Base-by-base conservation (phyloP, 352 stramenopile genomes). In the Pythium myriotylum region DNA sequence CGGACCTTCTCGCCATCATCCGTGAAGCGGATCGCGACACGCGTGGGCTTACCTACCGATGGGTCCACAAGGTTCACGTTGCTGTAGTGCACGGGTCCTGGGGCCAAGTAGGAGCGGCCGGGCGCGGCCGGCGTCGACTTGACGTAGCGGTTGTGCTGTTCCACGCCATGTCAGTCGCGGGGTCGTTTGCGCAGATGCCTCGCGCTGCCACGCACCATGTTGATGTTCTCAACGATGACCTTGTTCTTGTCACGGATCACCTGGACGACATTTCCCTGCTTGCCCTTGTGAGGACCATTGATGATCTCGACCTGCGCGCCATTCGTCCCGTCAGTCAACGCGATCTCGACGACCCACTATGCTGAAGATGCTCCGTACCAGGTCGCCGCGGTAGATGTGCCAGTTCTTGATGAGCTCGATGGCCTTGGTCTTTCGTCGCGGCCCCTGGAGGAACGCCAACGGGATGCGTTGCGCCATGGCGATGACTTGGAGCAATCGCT, bases 1-100 rank as follows among this genome's bases (percentile, higher is more conserved):
- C 96, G 86, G 43, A 98, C 89, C 77, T 98, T 98, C 27, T 95
- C 94, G 27, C 94, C 95, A 42, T 98, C 87, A 22, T 98, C 90
- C 46, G 95, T 86, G 65, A 88, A 96, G 62, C 86, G 82, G 54
- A 92, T 90, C 41, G 76, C 78, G 22, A 95, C 59, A 19, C 85
- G 75, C 64, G 86, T 94, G 42, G 84, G 80, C 58, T 91, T 91
- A 62, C 81, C 80, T 35, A 91, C 81, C 57, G 85, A 92, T 16
- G 83, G 83, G 48, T 94, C 85, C 60, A 94, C 80, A 12, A 94
- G 65, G 68, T 89, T 92, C 19, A 94, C 81, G 61, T 92, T 94
- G 70, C 83, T 92, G 77, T 94, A 94, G 65, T 94, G 85, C 51
- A 92, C 83, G n/a, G 85, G 83, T 4, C 83, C 86, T 40, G 85